These are phyloP conservation scores for Candida ortonii DNA, from an alignment of 805 yeast genomes.

Conservation along the genomic window DNA sequence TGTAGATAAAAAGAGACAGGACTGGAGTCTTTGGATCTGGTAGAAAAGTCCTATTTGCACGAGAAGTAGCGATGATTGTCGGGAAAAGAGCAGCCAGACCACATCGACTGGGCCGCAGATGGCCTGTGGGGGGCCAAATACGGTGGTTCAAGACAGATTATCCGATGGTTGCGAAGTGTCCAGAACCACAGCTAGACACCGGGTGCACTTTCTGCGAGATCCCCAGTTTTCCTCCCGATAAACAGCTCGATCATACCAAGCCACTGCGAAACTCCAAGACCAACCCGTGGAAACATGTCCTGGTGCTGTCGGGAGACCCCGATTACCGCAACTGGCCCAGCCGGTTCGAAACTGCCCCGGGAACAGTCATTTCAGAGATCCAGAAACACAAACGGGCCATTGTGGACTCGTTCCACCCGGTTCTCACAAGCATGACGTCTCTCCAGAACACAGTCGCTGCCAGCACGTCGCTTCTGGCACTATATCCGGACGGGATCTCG, in stretches of 20 bases:
- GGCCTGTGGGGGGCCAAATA: no score
- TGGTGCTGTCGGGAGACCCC: conserved; percentile 45
- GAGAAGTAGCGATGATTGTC: neutral
- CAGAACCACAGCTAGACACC: conserved; percentile 50
- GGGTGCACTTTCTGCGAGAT: conserved; percentile 58
- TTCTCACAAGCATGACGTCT: conserved; percentile 46
- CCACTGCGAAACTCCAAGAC: conserved; percentile 49
- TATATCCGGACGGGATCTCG: conserved; percentile 52
- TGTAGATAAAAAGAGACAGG: no score
- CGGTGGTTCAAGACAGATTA: conserved; percentile 9
- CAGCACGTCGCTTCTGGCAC: conserved; percentile 27
- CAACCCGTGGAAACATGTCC: conserved; percentile 51
- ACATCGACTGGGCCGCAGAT: no score
- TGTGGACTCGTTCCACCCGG: conserved; percentile 46
- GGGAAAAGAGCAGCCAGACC: no score
- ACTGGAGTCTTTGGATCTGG: no score
- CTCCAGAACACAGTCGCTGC: conserved; percentile 18
- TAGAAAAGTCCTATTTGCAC: no score
- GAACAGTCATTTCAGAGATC: conserved; percentile 41
- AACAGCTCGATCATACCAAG: conserved; percentile 39
- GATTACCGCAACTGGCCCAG: conserved; percentile 44
- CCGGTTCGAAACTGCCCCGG: conserved; percentile 48
- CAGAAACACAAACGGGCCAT: conserved; percentile 32
- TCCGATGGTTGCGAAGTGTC: conserved; percentile 36
- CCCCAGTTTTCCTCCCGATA: conserved; percentile 41